Percentiles rank a stretch among this genome's conserved stretches.
phyloP scores from a whole-genome alignment of 352 stramenopile genomes.

The Aphanomyces astaci region DNA sequence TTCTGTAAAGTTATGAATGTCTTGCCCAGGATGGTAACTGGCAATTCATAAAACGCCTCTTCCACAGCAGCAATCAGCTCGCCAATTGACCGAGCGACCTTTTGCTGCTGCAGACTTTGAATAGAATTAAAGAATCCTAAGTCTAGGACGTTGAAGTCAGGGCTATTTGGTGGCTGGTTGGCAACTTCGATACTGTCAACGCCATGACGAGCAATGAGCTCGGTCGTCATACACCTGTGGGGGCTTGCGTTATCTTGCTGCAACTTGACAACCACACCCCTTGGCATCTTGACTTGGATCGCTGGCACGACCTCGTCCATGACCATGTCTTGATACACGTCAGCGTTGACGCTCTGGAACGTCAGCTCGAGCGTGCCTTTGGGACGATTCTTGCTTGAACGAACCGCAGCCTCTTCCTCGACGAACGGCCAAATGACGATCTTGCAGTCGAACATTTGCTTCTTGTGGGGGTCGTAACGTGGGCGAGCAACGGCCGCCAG shows the following conservation, averaged over 20 bases:
- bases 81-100: not conserved
- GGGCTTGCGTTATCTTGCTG: not conserved
- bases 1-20: not conserved
- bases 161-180: not conserved
- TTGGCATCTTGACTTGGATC: not conserved
- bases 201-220: not conserved
- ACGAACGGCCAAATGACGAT: conserved; percentile 22
- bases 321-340: not conserved
- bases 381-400: conserved; percentile 22
- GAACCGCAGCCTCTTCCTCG: conserved; percentile 8
- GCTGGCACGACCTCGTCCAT: not conserved
- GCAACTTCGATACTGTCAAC: no score
- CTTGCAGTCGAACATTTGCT: not conserved
- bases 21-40: not conserved
- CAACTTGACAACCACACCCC: not conserved
- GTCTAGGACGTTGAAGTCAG: not conserved
- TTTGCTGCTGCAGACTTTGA: not conserved
- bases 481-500: not conserved
- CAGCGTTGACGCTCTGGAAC: not conserved
- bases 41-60: not conserved
- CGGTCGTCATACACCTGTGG: not conserved
- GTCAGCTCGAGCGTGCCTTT: conserved; percentile 3
- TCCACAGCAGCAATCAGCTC: not conserved
- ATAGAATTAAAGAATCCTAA: not conserved
- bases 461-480: not conserved